Conservation (phyloP, 2,329 filamentous ascomycete species). For the Elsinoe ampelina region DNA sequence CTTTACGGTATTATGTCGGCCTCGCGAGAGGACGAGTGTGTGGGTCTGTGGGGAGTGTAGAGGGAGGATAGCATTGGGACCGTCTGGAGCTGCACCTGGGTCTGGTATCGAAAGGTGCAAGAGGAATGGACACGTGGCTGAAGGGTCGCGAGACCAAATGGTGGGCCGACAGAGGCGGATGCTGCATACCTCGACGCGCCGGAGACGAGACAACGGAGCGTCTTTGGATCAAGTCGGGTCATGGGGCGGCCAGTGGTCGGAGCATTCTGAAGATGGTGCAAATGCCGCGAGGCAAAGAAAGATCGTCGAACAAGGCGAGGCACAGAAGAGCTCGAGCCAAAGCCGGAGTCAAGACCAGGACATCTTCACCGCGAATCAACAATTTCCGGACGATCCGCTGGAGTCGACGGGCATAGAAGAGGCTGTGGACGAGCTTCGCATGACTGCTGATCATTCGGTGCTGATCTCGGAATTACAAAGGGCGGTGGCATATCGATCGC, state of each 20-base stretch:
- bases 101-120: conserved; percentile 12
- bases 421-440: background rate
- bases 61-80: background rate
- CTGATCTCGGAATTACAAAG: background rate
- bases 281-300: background rate
- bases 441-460: background rate
- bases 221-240: background rate
- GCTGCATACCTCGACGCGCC: background rate
- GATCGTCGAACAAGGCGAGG: background rate
- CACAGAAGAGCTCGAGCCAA: background rate
- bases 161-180: conserved; percentile 1
- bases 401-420: too few relatives aligned
- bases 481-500: background rate
- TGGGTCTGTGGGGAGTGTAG: conserved; percentile 21
- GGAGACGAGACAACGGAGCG: background rate
- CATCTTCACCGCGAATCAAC: background rate
- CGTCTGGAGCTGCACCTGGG: too few relatives aligned
- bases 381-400: background rate
- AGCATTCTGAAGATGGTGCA: background rate
- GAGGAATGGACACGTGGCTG: conserved; percentile 15
- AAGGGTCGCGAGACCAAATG: background rate
- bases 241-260: background rate
- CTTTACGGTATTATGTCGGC: conserved; percentile 13
- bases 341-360: background rate
- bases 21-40: conserved; percentile 17